Evolutionary conservation across 768 basidiomycete species (phyloP).

Genomic region (Mycena vulgaris): DNA sequence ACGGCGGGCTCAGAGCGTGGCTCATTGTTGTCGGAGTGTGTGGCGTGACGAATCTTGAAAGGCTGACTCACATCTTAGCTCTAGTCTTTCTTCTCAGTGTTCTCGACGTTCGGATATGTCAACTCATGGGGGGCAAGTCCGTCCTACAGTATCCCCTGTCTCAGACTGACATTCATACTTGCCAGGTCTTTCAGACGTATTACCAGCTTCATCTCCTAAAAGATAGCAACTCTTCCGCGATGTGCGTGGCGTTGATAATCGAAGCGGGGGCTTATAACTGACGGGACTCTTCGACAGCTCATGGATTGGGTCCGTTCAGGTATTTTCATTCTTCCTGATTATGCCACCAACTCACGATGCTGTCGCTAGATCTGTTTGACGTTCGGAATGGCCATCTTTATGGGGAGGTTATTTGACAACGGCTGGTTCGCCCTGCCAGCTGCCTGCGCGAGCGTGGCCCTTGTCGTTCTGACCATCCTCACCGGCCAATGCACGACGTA

Average conservation of each 20-base stretch:
- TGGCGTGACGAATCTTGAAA: background rate
- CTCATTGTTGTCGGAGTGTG: constrained; percentile 55
- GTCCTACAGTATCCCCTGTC: background rate
- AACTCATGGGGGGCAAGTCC: constrained; percentile 81
- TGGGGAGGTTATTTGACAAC: constrained; percentile 81
- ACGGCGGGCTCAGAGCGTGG: constrained; percentile 61
- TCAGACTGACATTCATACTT: background rate
- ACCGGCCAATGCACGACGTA: constrained; percentile 78
- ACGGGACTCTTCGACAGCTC: constrained; percentile 58
- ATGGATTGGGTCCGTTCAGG: constrained; percentile 88
- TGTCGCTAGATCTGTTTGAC: constrained; percentile 69
- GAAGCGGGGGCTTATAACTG: background rate
- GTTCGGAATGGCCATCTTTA: constrained; percentile 73
- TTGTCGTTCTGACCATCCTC: constrained; percentile 75
- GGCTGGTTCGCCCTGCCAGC: constrained; percentile 74
- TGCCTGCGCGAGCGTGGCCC: constrained; percentile 60
- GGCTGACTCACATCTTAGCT: background rate
- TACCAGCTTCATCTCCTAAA: constrained; percentile 71
- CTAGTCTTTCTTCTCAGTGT: constrained; percentile 26
- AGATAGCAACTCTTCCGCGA: constrained; percentile 61
- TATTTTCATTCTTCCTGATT: constrained; percentile 38
- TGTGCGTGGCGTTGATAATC: constrained; percentile 66
- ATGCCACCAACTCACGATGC: background rate
- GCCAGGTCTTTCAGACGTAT: constrained; percentile 80
- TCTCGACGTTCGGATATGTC: constrained; percentile 72